Base-by-base conservation (phyloP, 495 filamentous ascomycete species). In the Penicillium cinerascens region DNA sequence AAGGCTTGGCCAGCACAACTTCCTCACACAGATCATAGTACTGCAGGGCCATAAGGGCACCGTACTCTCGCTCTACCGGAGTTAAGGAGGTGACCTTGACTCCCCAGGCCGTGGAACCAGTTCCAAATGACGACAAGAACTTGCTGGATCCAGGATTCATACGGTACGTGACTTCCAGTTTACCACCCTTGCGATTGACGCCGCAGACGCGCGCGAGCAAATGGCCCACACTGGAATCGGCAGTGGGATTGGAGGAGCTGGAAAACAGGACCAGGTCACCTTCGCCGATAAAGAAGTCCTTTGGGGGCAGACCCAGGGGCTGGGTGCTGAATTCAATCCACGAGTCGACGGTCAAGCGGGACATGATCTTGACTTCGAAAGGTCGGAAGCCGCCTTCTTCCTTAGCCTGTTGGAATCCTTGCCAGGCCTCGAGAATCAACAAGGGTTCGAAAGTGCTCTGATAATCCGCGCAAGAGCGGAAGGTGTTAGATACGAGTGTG, bases 21-120 rank as follows among this genome's bases (percentile, higher is more conserved):
- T 98, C 93, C 29, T 91, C 84, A 70, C 91, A 92, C 38, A 98
- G 78, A 70, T 98, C 93, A 54, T 96, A 97, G 65, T 93, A 97
- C 63, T 96, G 84, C 47, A 98, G 70, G 60, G 87, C 90, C 70
- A 88, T 85, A 26, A 98, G 67, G 6, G 95, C 89, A 43, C 89
- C 92, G 69, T 91, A 98, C 69, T 98, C 93, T 59, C 93, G 86
- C 70, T 98, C 95, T 36, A 97, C 83, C 0, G 93, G 91, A 10
- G 84, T 92, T 72, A 97, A 84, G 38, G 89, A 95, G 51, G 84
- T 87, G 58, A 96, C 80, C 58, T 91, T 93, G 42, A 85, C 78
- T n/a, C 79, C 88, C 59, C 78, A 81, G 0, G 93, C 76, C n/a
- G 83, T 82, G 11, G 78, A 69, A 23, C 85, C 84, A 1, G 83